Evolutionary conservation across 306 rosid genomes (phyloP), one percentile per base, ranked within the genome.

Genomic region (Biancaea sappan): DNA sequence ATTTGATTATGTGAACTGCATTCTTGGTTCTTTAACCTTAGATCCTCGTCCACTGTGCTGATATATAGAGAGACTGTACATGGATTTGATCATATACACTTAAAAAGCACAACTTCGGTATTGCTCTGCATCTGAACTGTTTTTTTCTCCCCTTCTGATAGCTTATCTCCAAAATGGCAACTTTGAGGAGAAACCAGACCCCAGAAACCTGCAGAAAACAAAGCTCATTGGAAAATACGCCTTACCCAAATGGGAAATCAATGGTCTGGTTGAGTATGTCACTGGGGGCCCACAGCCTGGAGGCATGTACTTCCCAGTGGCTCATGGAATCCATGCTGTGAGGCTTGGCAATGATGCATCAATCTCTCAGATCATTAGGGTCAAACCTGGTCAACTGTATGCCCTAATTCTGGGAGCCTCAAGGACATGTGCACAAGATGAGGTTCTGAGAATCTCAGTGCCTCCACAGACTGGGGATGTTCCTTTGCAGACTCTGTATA

Each of bases 371-470:
- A 86, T 71, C 64, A 58, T 92, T 11, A 88, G 87, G 72, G 91
- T 94, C 57, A 88, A 86, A 64, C 71, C 81, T 0, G 96, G 97
- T 60, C 82, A 87, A 50, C 38, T 61, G 0, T 92, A 92, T 73
- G 97, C 98, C 35, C 82, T 94, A 0, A 94, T 94, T 12, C 87
- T 94, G 50, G 93, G 92, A 6, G 99, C 99, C 56, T 92, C 99
- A 18, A 94, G 97, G 80, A 94, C 99, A 40, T 94, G 99, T 81
- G 96, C 99, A 10, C 99, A 94, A 74, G 96, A 90, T 12, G 99
- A 94, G 65, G 96, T 92, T 62, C 73, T 94, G 82, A 82, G 96
- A 62, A 89, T 94, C 74, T 72, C 88, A 6, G 93, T 90, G 53
- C 88, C 84, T 31, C 89, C 97, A 34, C 93, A 83, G 58, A 78